These are phyloP conservation scores for Geosiphon pyriformis DNA, from an alignment of 192 early-diverging fungal species.

Conservation along the genomic window DNA sequence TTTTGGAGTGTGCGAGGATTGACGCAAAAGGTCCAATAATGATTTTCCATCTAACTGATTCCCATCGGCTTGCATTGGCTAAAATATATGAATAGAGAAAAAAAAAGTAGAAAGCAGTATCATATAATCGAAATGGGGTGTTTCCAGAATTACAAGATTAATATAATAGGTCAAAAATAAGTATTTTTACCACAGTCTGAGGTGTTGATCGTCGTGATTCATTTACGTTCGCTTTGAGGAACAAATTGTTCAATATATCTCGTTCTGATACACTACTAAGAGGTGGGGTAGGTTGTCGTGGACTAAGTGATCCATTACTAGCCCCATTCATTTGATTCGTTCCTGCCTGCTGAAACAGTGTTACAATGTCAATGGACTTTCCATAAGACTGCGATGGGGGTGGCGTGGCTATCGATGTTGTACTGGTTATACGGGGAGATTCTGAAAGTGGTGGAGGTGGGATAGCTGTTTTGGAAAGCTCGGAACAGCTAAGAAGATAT, in stretches of 20 bases:
- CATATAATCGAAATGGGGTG: too few relatives aligned
- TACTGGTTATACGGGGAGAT: conserved; percentile 4
- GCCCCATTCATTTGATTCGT: conserved; percentile 5
- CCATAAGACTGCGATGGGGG: conserved; percentile 14
- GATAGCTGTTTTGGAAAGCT: conserved; percentile 4
- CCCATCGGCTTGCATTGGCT: not conserved
- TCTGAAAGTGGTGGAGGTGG: not conserved
- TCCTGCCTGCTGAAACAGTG: conserved; percentile 12
- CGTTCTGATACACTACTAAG: not conserved
- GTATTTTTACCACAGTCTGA: not conserved
- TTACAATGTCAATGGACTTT: conserved; percentile 9
- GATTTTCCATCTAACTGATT: conserved; percentile 12
- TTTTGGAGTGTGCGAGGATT: not conserved
- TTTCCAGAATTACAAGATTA: too few relatives aligned
- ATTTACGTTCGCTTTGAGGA: conserved; percentile 3
- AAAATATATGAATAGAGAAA: not conserved
- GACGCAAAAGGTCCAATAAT: conserved; percentile 13
- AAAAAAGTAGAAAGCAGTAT: too few relatives aligned
- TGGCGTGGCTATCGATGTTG: conserved; percentile 15
- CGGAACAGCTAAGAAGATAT: not conserved
- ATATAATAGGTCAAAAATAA: not conserved
- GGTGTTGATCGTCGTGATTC: conserved; percentile 8
- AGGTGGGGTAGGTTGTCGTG: not conserved
- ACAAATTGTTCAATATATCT: conserved; percentile 9
- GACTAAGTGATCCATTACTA: not conserved